These are phyloP conservation scores for Talaromyces adpressus DNA, from an alignment of 495 filamentous ascomycete genomes.

Conservation along the genomic window DNA sequence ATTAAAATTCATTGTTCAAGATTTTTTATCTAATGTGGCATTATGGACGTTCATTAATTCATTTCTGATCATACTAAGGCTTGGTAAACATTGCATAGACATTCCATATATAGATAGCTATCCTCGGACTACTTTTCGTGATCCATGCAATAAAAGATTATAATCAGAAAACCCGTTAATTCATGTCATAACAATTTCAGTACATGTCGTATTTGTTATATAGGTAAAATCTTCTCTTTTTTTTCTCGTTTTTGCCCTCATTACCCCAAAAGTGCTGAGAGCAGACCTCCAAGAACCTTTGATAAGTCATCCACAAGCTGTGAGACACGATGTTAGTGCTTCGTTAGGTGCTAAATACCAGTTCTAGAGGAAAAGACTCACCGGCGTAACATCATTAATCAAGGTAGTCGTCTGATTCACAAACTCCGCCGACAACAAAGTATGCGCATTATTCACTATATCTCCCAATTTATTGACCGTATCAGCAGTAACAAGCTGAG, in stretches of 20 bases:
- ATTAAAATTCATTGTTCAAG: not conserved
- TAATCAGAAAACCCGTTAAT: not conserved
- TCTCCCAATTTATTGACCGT: slow-evolving; percentile 26
- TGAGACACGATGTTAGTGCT: not conserved
- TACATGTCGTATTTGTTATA: slow-evolving; percentile 8
- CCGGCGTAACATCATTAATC: slow-evolving; percentile 45
- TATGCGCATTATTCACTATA: slow-evolving; percentile 27
- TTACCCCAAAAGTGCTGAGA: slow-evolving; percentile 14
- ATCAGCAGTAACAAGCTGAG: slow-evolving; percentile 19
- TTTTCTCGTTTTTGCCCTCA: not conserved
- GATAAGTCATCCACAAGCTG: slow-evolving; percentile 29
- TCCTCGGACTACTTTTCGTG: not conserved
- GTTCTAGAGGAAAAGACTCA: slow-evolving; percentile 18
- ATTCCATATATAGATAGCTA: not conserved
- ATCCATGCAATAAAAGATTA: not conserved
- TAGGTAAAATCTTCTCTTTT: not conserved
- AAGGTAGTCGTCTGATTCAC: slow-evolving; percentile 41
- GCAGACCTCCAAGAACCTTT: slow-evolving; percentile 24
- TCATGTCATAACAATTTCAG: slow-evolving; percentile 3
- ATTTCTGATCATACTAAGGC: not conserved
- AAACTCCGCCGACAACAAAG: slow-evolving; percentile 24
- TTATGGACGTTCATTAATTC: not conserved
- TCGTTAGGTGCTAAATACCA: too few relatives aligned
- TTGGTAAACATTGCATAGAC: not conserved
- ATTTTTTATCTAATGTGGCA: not conserved